A percentile compares a stretch with the other conserved stretches of the same genome.
Evolutionary conservation across 31 red algal genomes (phyloP).

Genomic region (Odonthalia washingtoniensis): DNA sequence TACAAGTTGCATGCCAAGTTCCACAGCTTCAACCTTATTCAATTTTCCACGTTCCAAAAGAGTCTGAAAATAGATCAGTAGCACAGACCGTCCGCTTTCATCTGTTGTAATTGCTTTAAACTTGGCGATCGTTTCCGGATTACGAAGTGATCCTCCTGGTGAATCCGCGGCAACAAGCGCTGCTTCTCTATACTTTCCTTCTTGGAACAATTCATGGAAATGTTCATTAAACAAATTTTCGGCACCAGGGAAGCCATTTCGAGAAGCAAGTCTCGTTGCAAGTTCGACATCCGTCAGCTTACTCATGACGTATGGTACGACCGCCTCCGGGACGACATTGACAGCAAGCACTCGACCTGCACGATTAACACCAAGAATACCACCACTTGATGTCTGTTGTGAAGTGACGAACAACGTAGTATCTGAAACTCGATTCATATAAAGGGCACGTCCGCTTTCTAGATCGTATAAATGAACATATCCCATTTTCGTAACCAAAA

Average conservation of each 20-base stretch:
- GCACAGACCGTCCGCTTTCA: constrained; percentile 76
- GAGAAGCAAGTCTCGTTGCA: constrained; percentile 86
- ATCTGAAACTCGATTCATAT: constrained; percentile 95
- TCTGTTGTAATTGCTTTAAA: constrained; percentile 88
- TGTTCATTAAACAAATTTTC: constrained; percentile 93
- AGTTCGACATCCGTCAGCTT: constrained; percentile 93
- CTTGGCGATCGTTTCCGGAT: constrained; percentile 89
- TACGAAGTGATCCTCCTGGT: constrained; percentile 92
- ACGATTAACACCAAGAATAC: constrained; percentile 92
- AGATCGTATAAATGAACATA: constrained; percentile 96
- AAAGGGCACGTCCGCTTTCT: constrained; percentile 89
- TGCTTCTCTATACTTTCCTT: constrained; percentile 91
- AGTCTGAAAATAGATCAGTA: constrained; percentile 96
- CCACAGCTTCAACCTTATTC: constrained; percentile 93
- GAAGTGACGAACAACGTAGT: constrained; percentile 90
- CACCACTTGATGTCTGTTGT: constrained; percentile 75
- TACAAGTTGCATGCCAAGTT: constrained; percentile 85
- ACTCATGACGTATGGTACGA: constrained; percentile 95
- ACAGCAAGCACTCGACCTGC: constrained; percentile 85
- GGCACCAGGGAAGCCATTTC: constrained; percentile 95
- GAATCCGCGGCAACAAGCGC: constrained; percentile 98
- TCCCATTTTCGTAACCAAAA: constrained; percentile 94
- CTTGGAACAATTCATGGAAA: constrained; percentile 89
- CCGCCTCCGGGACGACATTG: constrained; percentile 69
- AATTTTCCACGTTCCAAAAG: constrained; percentile 91